Percentiles rank a stretch among this genome's conserved stretches.
Evolutionary conservation across 1,284 basidiomycete species (phyloP).

Genomic region (Ustilago xerochloae): DNA sequence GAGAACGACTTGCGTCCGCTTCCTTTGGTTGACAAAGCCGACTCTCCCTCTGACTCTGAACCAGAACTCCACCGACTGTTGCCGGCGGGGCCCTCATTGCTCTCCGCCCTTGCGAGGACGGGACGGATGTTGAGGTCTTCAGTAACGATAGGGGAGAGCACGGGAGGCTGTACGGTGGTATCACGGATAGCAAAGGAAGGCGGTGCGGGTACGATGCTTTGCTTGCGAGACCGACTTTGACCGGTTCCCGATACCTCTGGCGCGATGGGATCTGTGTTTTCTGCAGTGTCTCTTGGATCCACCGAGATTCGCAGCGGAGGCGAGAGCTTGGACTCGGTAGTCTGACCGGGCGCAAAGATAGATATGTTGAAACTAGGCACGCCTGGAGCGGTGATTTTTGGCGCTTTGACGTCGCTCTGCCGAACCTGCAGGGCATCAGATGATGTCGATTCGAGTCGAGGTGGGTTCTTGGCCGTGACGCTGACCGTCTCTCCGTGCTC

Average conservation of each 20-base stretch:
- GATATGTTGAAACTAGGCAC: slow-evolving; percentile 33
- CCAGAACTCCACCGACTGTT: slow-evolving; percentile 58
- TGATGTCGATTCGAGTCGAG: background rate
- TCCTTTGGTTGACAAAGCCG: slow-evolving; percentile 18
- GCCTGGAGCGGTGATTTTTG: slow-evolving; percentile 5
- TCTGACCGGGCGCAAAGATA: slow-evolving; percentile 21
- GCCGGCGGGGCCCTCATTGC: slow-evolving; percentile 10
- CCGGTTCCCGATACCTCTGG: background rate
- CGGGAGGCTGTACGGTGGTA: background rate
- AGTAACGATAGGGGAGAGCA: slow-evolving; percentile 6
- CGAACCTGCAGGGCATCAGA: background rate
- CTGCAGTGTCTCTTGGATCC: background rate
- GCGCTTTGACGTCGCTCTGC: background rate
- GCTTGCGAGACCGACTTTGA: slow-evolving; percentile 19
- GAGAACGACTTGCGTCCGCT: slow-evolving; percentile 34
- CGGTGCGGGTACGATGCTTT: slow-evolving; percentile 35
- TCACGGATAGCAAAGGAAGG: slow-evolving; percentile 41
- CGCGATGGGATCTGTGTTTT: background rate
- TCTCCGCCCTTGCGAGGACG: slow-evolving; percentile 1
- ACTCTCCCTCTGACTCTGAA: slow-evolving; percentile 49
- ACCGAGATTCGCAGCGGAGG: background rate
- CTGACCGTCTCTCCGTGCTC: no score
- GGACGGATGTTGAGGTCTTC: slow-evolving; percentile 9
- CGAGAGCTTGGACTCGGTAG: background rate
- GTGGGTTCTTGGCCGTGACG: no score